Conservation (phyloP, 495 filamentous ascomycete species). For the Penicillium salamii region DNA sequence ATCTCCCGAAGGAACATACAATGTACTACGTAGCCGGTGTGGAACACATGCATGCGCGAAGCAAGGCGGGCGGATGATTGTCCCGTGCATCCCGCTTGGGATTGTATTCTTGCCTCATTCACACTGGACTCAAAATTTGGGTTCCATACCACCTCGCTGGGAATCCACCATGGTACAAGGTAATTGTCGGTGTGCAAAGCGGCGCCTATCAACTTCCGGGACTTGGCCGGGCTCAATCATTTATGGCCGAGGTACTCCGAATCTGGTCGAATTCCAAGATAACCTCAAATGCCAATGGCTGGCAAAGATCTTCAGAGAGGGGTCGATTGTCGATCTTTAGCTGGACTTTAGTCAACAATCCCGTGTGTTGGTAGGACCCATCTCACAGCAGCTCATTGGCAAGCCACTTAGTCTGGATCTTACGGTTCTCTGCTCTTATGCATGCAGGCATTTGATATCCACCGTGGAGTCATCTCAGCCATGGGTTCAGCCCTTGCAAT, state of each 20-base stretch:
- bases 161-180: background rate
- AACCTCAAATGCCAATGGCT: background rate
- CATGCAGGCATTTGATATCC: slow-evolving; percentile 8
- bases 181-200: background rate
- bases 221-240: background rate
- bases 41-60: background rate
- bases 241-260: slow-evolving; percentile 4
- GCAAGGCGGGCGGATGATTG: background rate
- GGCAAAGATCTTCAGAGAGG: slow-evolving; percentile 2
- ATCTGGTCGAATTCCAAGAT: background rate
- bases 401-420: background rate
- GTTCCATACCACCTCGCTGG: background rate
- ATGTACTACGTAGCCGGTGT: background rate
- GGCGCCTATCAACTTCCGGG: background rate
- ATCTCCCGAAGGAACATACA: too few relatives aligned
- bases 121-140: background rate
- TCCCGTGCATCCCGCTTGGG: background rate
- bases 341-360: slow-evolving; percentile 8
- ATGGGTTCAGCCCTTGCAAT: background rate
- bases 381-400: slow-evolving; percentile 2
- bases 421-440: background rate
- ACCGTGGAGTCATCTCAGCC: slow-evolving; percentile 2
- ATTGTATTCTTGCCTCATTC: background rate
- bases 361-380: slow-evolving; percentile 5
- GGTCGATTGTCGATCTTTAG: slow-evolving; percentile 8